Evolutionary conservation across 2,329 filamentous ascomycete genomes (phyloP).

Genomic region (Epichloe bromicola): DNA sequence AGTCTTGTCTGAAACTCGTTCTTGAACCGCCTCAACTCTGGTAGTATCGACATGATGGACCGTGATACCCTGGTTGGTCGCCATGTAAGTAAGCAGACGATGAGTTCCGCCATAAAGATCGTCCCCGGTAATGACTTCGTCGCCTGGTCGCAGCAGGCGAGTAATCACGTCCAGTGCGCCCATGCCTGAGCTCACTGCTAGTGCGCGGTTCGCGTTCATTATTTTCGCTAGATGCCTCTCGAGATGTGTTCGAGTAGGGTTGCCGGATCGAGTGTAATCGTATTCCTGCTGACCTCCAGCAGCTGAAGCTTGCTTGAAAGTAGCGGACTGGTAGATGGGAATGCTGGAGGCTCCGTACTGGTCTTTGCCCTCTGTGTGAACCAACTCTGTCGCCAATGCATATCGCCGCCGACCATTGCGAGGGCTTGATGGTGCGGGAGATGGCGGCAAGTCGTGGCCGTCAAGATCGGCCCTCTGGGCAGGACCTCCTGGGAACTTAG

Average conservation of each 20-base stretch:
- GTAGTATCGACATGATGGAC: conserved; percentile 98
- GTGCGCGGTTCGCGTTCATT: conserved; percentile 84
- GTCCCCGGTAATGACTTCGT: conserved; percentile 94
- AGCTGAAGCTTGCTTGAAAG: conserved; percentile 86
- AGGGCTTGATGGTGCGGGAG: conserved; percentile 85
- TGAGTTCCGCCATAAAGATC: conserved; percentile 95
- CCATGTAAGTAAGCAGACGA: conserved; percentile 82
- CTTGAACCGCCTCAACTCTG: conserved; percentile 53
- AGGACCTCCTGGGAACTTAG: neutral
- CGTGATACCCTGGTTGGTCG: conserved; percentile 76
- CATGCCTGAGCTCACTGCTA: conserved; percentile 96
- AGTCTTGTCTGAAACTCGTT: conserved; percentile 64
- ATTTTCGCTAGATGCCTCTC: conserved; percentile 97
- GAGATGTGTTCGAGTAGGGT: conserved; percentile 89
- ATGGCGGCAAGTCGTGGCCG: conserved; percentile 76
- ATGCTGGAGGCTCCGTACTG: conserved; percentile 95
- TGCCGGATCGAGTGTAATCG: conserved; percentile 96
- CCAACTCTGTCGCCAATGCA: conserved; percentile 87
- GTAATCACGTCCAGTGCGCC: conserved; percentile 94
- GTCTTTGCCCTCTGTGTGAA: conserved; percentile 91
- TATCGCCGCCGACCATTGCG: conserved; percentile 71
- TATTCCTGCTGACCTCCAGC: conserved; percentile 74
- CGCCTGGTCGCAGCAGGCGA: conserved; percentile 75
- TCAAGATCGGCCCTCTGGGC: conserved; percentile 59
- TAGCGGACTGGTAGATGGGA: conserved; percentile 96